These are phyloP conservation scores for Coffea canephora DNA, from an alignment of 257 asterid species.

Conservation along the genomic window DNA sequence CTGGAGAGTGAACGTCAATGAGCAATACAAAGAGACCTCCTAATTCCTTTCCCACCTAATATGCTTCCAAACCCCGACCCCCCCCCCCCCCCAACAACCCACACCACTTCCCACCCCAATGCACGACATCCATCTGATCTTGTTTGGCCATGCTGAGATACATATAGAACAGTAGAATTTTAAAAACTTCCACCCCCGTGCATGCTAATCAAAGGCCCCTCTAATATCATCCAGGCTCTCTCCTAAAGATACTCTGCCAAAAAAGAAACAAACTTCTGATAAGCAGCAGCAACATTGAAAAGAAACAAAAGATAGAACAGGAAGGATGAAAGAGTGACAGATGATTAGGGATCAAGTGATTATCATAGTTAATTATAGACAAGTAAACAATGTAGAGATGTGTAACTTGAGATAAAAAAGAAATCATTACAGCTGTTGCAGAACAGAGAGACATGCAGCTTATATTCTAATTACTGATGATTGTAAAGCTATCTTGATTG, in stretches of 20 bases:
- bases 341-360: not conserved
- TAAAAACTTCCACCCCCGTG: not conserved
- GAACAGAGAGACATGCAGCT: not conserved
- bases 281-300: not conserved
- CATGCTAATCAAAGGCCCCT: slow-evolving; percentile 51
- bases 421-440: not conserved
- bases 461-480: not conserved
- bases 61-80: not conserved
- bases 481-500: not conserved
- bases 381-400: not conserved
- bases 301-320: slow-evolving; percentile 5
- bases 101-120: not conserved
- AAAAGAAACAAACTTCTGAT: not conserved
- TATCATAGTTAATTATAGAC: no score
- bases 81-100: no score
- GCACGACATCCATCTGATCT: not conserved
- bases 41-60: not conserved
- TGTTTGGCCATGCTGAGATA: not conserved
- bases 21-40: not conserved
- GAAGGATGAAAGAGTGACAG: not conserved
- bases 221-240: slow-evolving; percentile 76
- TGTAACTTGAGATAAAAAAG: not conserved
- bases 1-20: not conserved
- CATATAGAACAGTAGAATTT: not conserved
- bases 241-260: slow-evolving; percentile 81